Evolutionary conservation across 2,329 filamentous ascomycete species (phyloP), one percentile per base, ranked within the genome.

Genomic region (Pestalotiopsis sp.): DNA sequence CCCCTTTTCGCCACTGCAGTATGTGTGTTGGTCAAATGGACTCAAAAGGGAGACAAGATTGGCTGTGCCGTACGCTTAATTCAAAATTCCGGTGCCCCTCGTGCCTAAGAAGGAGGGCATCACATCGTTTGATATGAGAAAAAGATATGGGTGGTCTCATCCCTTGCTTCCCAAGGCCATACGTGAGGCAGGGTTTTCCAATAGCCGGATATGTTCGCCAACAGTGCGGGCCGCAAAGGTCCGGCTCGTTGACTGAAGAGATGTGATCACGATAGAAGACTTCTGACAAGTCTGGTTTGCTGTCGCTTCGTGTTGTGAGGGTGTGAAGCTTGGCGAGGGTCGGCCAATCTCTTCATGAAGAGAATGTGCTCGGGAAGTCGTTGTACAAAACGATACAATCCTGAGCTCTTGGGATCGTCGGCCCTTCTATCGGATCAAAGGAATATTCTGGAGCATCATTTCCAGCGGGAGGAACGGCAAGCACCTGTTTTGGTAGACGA

Each of bases 171-270:
- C 9, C 25, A 17, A 27, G 12, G 49, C 62, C 39, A n/a, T 23
- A 65, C 38, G 23, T 11, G 38, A 23, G 17, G n/a, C 23, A 20
- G 45, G 45, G 4, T 20, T n/a, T 17, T 9, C 36, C 5, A 45
- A 25, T 6, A 65, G 23, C 62, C 38, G 23, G 13, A 11, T 9
- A 7, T 27, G 7, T 45, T 65, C 62, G 17, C 62, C 49, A 65
- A 23, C 41, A 65, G 13, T 13, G 62, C 62, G 62, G 62, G 31
- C 62, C 62, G 62, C 39, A 23, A 65, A 49, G 62, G 62, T 65
- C 27, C 62, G 62, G 62, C 62, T 65, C 62, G 62, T 52, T 65
- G 41, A 14, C 20, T 59, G 27, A 36, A 45, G 39, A 65, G 27
- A 52, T 27, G 62, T 27, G 25, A 38, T 36, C 41, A 11, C 38